These are phyloP conservation scores for Colletotrichum orchidophilum DNA, from an alignment of 2,329 filamentous ascomycete species.

Conservation along the genomic window DNA sequence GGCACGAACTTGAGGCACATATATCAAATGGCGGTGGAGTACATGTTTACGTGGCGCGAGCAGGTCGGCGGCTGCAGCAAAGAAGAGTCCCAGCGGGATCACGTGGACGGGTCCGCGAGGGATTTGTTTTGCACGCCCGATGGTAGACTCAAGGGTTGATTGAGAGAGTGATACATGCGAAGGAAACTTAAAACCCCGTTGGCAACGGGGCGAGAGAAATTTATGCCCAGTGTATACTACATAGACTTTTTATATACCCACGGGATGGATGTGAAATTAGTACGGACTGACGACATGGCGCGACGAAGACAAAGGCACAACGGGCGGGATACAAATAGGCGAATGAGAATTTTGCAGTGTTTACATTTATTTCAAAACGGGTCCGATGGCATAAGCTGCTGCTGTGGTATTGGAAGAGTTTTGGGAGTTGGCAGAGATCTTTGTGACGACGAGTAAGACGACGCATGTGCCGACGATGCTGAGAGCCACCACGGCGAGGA, in stretches of 20 bases:
- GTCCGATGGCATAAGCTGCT: neutral
- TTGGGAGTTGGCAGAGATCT: conserved; percentile 34
- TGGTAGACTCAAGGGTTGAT: conserved; percentile 42
- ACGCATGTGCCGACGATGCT: conserved; percentile 74
- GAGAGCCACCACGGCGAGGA: conserved; percentile 69
- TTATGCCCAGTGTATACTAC: conserved; percentile 1
- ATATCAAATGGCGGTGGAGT: conserved; percentile 57
- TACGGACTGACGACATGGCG: conserved; percentile 12
- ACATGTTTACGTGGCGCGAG: conserved; percentile 66
- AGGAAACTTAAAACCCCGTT: too few relatives aligned
- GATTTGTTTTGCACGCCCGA: conserved; percentile 71
- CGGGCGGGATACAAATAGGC: neutral
- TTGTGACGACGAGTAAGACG: conserved; percentile 65
- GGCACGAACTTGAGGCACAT: conserved; percentile 51
- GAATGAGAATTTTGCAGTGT: neutral
- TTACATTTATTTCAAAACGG: neutral
- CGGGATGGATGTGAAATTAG: conserved; percentile 6
- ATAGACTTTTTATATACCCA: conserved; percentile 34
- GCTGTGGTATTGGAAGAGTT: neutral
- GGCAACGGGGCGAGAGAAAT: neutral
- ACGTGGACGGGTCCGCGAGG: conserved; percentile 51
- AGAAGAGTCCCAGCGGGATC: conserved; percentile 40
- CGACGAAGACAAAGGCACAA: neutral
- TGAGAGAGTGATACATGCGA: conserved; percentile 27
- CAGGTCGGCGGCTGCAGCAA: conserved; percentile 73